Percentiles rank a stretch among this genome's conserved stretches.
Evolutionary conservation across 495 filamentous ascomycete genomes (phyloP).

Genomic region (Parathielavia hyrcaniae): DNA sequence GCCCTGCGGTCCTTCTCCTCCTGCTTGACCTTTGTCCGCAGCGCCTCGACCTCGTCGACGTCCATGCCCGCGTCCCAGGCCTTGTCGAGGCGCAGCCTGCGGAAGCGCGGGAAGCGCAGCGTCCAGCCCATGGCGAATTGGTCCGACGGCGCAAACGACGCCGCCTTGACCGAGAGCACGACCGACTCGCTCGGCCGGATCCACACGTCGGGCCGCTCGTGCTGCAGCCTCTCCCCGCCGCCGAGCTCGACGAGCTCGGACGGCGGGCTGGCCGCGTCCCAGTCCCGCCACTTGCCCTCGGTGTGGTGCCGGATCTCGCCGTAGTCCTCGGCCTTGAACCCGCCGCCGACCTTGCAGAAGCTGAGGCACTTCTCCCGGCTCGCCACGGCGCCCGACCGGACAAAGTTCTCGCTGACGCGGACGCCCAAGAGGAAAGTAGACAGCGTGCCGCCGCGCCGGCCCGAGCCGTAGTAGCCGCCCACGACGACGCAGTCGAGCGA

Average conservation of each 20-base stretch:
- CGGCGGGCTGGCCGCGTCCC: slow-evolving; percentile 75
- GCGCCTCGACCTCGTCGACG: slow-evolving; percentile 64
- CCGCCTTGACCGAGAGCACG: slow-evolving; percentile 86
- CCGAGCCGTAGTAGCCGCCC: slow-evolving; percentile 89
- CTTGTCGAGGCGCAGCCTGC: slow-evolving; percentile 71
- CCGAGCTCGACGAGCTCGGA: slow-evolving; percentile 73
- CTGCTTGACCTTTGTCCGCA: slow-evolving; percentile 66
- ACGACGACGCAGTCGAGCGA: slow-evolving; percentile 82
- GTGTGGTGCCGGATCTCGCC: slow-evolving; percentile 73
- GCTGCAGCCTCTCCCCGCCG: slow-evolving; percentile 62
- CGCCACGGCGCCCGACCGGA: slow-evolving; percentile 43
- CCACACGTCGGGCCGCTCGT: slow-evolving; percentile 86
- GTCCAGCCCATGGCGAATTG: slow-evolving; percentile 73
- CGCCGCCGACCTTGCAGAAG: slow-evolving; percentile 95
- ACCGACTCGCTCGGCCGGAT: slow-evolving; percentile 84
- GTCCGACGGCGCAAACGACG: slow-evolving; percentile 65
- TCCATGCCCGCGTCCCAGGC: slow-evolving; percentile 75
- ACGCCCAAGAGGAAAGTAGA: slow-evolving; percentile 86
- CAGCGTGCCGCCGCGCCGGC: slow-evolving; percentile 71
- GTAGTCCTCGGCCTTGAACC: slow-evolving; percentile 81
- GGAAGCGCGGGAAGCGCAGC: slow-evolving; percentile 88
- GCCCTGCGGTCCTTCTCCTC: slow-evolving; percentile 63
- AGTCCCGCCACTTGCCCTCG: slow-evolving; percentile 84
- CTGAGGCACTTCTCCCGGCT: slow-evolving; percentile 74
- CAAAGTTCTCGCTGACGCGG: slow-evolving; percentile 62